Percentiles rank a stretch among this genome's conserved stretches.
Conservation (phyloP, 73 alveolate genomes). For the Urostyla sp. region DNA sequence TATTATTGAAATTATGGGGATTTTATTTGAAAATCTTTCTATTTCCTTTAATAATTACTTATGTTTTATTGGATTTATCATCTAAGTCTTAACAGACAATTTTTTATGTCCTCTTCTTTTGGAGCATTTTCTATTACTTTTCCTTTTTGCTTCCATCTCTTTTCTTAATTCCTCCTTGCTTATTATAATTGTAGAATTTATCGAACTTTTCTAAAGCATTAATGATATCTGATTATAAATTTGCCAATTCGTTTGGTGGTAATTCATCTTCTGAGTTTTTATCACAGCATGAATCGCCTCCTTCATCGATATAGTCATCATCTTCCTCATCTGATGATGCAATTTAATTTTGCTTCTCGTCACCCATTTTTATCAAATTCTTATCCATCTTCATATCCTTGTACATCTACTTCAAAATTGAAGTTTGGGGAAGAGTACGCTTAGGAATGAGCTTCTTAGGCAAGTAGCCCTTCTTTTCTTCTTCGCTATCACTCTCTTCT, state of each 20-base stretch:
- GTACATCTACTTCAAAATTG: too few species aligned
- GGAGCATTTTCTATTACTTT: neutral
- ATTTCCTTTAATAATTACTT: neutral
- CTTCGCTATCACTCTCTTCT: too few species aligned
- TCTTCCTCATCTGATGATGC: conserved; percentile 38
- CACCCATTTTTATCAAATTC: neutral
- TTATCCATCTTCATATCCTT: conserved; percentile 15
- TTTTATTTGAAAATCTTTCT: too few species aligned
- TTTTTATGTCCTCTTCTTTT: too few species aligned
- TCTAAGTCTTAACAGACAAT: neutral
- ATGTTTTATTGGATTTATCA: too few species aligned
- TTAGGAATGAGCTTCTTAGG: too few species aligned
- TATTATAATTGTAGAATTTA: conserved; percentile 12
- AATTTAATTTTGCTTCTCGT: neutral
- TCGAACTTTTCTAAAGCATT: conserved; percentile 45
- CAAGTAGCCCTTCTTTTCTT: too few species aligned
- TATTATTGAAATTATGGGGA: too few species aligned
- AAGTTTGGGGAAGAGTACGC: too few species aligned
- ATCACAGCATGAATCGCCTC: conserved; percentile 33
- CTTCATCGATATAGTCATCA: conserved; percentile 19
- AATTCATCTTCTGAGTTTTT: conserved; percentile 44
- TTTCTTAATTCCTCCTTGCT: neutral
- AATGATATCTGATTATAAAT: conserved; percentile 15
- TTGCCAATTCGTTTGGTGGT: conserved; percentile 40
- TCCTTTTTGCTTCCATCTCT: conserved; percentile 2